Conservation (phyloP, 2,329 filamentous ascomycete genomes). For the Ophiostoma australiae region DNA sequence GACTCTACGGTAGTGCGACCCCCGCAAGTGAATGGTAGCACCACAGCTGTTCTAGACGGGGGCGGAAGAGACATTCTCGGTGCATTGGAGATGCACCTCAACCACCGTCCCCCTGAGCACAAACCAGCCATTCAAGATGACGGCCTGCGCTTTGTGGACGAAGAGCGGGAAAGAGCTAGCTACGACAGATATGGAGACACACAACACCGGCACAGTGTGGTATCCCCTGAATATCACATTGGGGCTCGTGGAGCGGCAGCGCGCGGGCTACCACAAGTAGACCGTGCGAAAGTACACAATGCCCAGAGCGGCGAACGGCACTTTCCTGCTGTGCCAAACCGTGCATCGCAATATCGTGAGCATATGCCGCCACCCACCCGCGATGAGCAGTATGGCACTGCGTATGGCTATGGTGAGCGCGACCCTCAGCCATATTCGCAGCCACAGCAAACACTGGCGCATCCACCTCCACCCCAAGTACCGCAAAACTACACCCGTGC, state of each 20-base stretch:
- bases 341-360: background rate
- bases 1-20: background rate
- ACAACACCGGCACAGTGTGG: background rate
- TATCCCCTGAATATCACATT: background rate
- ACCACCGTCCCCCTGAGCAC: background rate
- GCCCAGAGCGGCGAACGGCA: background rate
- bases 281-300: background rate
- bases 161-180: background rate
- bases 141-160: background rate
- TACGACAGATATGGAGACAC: background rate
- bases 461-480: background rate
- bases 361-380: background rate
- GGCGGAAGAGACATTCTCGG: background rate
- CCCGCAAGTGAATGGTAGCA: background rate
- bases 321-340: background rate
- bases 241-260: background rate
- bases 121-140: background rate
- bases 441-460: background rate
- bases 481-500: background rate
- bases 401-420: background rate
- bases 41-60: background rate
- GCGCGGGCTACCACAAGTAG: background rate
- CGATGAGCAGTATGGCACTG: background rate
- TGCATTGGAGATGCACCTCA: conserved; percentile 1
- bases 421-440: background rate